Evolutionary conservation across 495 filamentous ascomycete species (phyloP).

Genomic region (Amniculicola lignicola): DNA sequence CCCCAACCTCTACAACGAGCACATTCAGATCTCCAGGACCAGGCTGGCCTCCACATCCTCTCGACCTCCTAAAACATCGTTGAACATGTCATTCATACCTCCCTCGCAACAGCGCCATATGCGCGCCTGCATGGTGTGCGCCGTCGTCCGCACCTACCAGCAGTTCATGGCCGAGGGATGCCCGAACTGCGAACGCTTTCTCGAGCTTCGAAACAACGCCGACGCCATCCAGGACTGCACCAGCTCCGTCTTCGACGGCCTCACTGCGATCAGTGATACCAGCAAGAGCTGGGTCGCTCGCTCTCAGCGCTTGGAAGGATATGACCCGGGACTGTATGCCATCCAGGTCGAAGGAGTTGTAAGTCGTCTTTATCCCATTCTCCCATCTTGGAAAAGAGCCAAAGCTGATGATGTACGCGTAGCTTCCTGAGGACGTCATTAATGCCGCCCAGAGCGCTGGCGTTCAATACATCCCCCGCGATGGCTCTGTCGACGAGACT

Average conservation of each 20-base stretch:
- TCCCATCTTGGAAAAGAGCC: neutral
- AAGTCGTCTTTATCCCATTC: slow-evolving; percentile 35
- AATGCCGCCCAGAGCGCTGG: slow-evolving; percentile 38
- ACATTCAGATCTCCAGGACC: neutral
- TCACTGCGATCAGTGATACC: slow-evolving; percentile 78
- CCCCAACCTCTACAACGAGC: neutral
- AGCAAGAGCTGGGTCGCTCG: slow-evolving; percentile 82
- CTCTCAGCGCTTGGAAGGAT: slow-evolving; percentile 88
- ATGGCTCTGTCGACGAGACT: slow-evolving; percentile 50
- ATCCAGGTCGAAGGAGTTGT: slow-evolving; percentile 82
- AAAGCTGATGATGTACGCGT: neutral
- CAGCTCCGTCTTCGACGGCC: slow-evolving; percentile 87
- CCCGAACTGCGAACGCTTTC: slow-evolving; percentile 91
- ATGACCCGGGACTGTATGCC: slow-evolving; percentile 84
- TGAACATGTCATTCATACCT: slow-evolving; percentile 23
- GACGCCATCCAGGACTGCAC: slow-evolving; percentile 90
- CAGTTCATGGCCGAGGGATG: slow-evolving; percentile 56
- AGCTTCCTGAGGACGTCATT: slow-evolving; percentile 42
- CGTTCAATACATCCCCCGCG: slow-evolving; percentile 46
- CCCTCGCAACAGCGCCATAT: slow-evolving; percentile 57
- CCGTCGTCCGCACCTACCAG: slow-evolving; percentile 64
- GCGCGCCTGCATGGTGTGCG: slow-evolving; percentile 98
- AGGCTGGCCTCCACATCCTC: no score
- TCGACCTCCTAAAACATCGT: neutral
- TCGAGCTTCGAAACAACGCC: slow-evolving; percentile 70